These are phyloP conservation scores for Malus hybrid DNA, from an alignment of 331 rosid species.

Conservation along the genomic window DNA sequence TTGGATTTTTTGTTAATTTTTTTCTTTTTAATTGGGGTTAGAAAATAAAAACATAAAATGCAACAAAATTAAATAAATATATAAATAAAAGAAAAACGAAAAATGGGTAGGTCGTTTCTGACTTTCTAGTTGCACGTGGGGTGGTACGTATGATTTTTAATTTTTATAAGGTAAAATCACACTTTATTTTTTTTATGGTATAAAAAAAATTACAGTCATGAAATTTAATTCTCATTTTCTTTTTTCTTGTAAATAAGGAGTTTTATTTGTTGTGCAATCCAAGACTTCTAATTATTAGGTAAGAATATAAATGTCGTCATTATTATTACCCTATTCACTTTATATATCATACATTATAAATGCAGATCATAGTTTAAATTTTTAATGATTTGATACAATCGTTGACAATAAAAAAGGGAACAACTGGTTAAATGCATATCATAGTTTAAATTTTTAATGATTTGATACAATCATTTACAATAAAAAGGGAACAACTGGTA, in stretches of 20 bases:
- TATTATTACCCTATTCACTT: neutral
- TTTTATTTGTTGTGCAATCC: neutral
- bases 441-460: too few species aligned
- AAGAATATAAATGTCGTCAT: neutral
- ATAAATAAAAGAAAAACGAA: neutral
- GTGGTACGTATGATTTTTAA: neutral
- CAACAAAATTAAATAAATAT: too few species aligned
- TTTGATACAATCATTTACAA: neutral
- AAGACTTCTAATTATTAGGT: neutral
- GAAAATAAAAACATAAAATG: too few species aligned
- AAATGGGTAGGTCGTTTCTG: neutral
- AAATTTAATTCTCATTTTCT: neutral
- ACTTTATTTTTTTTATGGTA: too few species aligned
- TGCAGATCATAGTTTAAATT: too few species aligned
- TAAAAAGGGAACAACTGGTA: too few species aligned
- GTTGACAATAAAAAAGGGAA: neutral
- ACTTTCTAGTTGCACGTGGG: neutral
- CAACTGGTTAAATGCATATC: too few species aligned
- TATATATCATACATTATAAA: neutral
- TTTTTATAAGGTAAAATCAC: too few species aligned
- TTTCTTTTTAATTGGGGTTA: too few species aligned
- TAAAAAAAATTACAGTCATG: neutral
- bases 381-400: too few species aligned
- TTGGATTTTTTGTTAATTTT: too few species aligned
- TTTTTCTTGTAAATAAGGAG: neutral